These are phyloP conservation scores for cucumber (Cucumis sativus) DNA, from an alignment of 306 rosid genomes.

Conservation along the genomic window Cucumber_9930_V3 NC_026660.2:10723501-10724000, in stretches of 20 bases:
- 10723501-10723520: background rate
- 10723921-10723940: too few relatives aligned
- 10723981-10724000: too few relatives aligned
- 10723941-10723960: too few relatives aligned
- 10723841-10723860: background rate
- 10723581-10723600: background rate
- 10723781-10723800: background rate
- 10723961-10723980: too few relatives aligned
- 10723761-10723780: background rate
- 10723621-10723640: background rate
- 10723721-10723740: conserved; percentile 1
- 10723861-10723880: too few relatives aligned
- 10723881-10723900: too few relatives aligned
- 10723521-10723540: conserved; percentile 4
- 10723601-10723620: background rate
- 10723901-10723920: too few relatives aligned
- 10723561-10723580: background rate
- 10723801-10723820: background rate
- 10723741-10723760: background rate
- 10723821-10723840: background rate
- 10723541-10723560: background rate
- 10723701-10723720: background rate
- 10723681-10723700: conserved; percentile 1
- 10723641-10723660: conserved; percentile 1
- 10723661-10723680: background rate